Base-by-base conservation (phyloP, 2,329 filamentous ascomycete species). In the Arthrobotrys pseudoclavata region DNA sequence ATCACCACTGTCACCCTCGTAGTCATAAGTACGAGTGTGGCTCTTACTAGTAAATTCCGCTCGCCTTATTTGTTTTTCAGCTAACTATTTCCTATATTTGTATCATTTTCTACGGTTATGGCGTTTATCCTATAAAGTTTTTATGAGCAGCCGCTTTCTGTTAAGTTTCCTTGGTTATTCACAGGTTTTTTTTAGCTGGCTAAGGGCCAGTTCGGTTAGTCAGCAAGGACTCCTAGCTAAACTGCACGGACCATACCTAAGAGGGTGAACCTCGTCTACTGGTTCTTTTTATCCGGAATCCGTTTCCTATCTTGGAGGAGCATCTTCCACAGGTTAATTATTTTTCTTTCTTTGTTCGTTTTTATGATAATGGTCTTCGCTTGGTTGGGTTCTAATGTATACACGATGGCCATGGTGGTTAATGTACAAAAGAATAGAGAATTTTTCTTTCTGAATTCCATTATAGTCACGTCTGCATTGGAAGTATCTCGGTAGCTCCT, bases 241-340 rank as follows among this genome's bases (percentile, higher is more conserved):
- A 31, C 26, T 31, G 50, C 52, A 57, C 52, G 52, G 52, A 29
- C 29, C 18, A 57, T 57, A 52, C 6, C 1, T 40, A 34, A 60
- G 20, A 42, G 18, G 20, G 52, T 37, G 29, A 40, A 57, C 37
- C 26, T 26, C 29, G 24, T 40, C 29, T 34, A 40, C 47, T 66
- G 42, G 42, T 50, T 40, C 50, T 45, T 53, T 62, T 74, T 74
- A 74, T 62, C 62, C 69, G 62, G 69, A 72, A 61, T 72, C 67
- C 61, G 34, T 52, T 50, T 37, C 62, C 60, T 22, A 34, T 48
- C 31, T 60, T 42, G 34, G 31, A 24, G 55, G 31, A 20, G 31
- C 20, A 37, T 22, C n/a, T 60, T 60, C 31, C 4, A 60, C 34
- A 60, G 52, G 12, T 40, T 15, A 45, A 20, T 20, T 18, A 18